Evolutionary conservation across 768 basidiomycete genomes (phyloP).

Genomic region (Calocybe cyanea): DNA sequence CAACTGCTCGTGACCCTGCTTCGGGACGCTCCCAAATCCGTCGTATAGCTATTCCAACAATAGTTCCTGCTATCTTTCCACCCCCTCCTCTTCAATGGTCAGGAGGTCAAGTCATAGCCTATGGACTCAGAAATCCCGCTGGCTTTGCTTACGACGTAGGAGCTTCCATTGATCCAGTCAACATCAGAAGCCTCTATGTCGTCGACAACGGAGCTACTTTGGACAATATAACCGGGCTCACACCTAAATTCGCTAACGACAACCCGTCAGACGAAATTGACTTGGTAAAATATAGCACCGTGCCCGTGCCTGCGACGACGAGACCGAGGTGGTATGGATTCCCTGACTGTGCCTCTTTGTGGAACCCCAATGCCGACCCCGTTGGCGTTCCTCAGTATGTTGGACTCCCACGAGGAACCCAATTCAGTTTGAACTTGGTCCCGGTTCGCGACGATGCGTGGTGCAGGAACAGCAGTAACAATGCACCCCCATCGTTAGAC

Average conservation of each 20-base stretch:
- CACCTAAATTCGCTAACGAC: conserved; percentile 37
- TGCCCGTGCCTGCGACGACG: background rate
- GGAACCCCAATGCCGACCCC: conserved; percentile 40
- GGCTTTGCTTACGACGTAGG: conserved; percentile 33
- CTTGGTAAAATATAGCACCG: conserved; percentile 18
- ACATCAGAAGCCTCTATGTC: conserved; percentile 23
- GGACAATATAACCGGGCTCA: conserved; percentile 35
- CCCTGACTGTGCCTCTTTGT: conserved; percentile 41
- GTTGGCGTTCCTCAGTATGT: conserved; percentile 34
- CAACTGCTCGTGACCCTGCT: conserved; percentile 36
- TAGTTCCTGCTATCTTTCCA: conserved; percentile 9
- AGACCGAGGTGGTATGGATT: conserved; percentile 31
- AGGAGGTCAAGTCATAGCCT: conserved; percentile 33
- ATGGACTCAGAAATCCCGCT: conserved; percentile 42
- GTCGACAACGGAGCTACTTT: conserved; percentile 45
- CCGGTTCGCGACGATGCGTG: conserved; percentile 27
- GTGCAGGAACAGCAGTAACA: conserved; percentile 30
- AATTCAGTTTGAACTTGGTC: conserved; percentile 36
- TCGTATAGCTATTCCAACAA: conserved; percentile 20
- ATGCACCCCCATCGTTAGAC: conserved; percentile 32
- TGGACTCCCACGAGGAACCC: conserved; percentile 26
- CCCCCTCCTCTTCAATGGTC: conserved; percentile 22
- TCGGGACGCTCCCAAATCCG: conserved; percentile 42
- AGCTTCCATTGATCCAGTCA: conserved; percentile 1
- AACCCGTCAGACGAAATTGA: conserved; percentile 41